phyloP scores from a whole-genome alignment of 306 rosid species.

The Cajanus cajan region DNA sequence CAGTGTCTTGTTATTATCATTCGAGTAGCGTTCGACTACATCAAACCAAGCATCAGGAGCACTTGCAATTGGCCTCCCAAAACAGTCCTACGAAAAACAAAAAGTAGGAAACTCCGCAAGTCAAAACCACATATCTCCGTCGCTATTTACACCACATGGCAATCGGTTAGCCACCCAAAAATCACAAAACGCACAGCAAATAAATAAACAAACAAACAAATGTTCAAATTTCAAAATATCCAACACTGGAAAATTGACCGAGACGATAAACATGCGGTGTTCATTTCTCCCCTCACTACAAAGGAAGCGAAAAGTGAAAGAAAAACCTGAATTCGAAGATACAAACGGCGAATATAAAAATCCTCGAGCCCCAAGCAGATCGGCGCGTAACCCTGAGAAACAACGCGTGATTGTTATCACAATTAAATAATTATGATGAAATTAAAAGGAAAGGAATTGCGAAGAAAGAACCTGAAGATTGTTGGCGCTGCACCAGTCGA shows the following conservation, averaged over 20 bases:
- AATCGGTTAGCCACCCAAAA: neutral
- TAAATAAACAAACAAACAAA: neutral
- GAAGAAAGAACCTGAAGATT: constrained; percentile 58
- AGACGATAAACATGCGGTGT: neutral
- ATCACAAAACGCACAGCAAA: neutral
- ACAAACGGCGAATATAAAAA: constrained; percentile 77
- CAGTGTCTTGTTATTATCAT: constrained; percentile 86
- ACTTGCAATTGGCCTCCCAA: constrained; percentile 89
- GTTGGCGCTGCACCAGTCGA: constrained; percentile 63
- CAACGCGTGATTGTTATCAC: neutral
- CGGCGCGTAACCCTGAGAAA: constrained; percentile 76
- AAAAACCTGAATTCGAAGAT: constrained; percentile 83
- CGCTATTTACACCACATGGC: neutral
- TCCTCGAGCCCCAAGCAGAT: constrained; percentile 93
- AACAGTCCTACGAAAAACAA: constrained; percentile 65
- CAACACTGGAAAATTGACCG: neutral
- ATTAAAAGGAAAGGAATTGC: neutral
- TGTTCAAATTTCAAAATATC: neutral
- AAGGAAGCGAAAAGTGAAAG: neutral
- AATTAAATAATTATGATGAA: neutral
- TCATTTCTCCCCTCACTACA: neutral
- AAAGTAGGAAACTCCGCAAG: neutral
- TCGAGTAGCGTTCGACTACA: constrained; percentile 90
- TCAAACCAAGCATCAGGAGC: constrained; percentile 99
- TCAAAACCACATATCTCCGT: neutral